Percentiles rank a stretch among this genome's conserved stretches.
phyloP scores from a whole-genome alignment of 257 asterid genomes.

The Mentha longifolia region DNA sequence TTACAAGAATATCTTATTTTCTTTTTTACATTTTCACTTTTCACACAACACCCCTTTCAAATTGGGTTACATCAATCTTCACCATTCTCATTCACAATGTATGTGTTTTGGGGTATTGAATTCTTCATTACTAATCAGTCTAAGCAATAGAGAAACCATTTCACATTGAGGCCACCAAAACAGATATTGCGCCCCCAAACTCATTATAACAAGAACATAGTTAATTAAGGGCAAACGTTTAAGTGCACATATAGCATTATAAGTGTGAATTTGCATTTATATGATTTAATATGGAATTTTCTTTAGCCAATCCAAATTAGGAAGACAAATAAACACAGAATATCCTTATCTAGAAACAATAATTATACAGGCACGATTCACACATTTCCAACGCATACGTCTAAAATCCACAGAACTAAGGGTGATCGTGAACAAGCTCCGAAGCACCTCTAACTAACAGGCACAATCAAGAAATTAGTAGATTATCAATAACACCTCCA shows the following conservation, averaged over 20 bases:
- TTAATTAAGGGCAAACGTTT: background rate
- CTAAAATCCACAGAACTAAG: background rate
- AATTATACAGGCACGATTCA: constrained; percentile 10
- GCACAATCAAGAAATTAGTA: background rate
- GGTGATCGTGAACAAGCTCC: background rate
- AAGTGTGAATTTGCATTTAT: constrained; percentile 1
- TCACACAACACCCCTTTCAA: constrained; percentile 28
- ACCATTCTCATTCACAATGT: constrained; percentile 30
- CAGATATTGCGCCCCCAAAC: constrained; percentile 13
- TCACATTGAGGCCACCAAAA: constrained; percentile 10
- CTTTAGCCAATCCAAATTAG: background rate
- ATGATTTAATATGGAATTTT: background rate
- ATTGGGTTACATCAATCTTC: constrained; percentile 33
- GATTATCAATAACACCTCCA: constrained; percentile 3
- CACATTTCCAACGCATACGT: background rate
- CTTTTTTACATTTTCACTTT: constrained; percentile 24
- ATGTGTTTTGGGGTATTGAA: constrained; percentile 3
- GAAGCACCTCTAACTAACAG: background rate
- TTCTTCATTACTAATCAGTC: constrained; percentile 4
- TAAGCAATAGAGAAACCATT: constrained; percentile 10
- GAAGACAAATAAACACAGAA: constrained; percentile 15
- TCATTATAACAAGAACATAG: constrained; percentile 11
- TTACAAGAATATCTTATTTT: constrained; percentile 33
- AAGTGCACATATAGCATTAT: background rate
- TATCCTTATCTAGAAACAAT: background rate